A percentile compares a stretch with the other conserved stretches of the same genome.
Conservation (phyloP, 2,329 filamentous ascomycete species). For the Allantophomopsis cytisporea region DNA sequence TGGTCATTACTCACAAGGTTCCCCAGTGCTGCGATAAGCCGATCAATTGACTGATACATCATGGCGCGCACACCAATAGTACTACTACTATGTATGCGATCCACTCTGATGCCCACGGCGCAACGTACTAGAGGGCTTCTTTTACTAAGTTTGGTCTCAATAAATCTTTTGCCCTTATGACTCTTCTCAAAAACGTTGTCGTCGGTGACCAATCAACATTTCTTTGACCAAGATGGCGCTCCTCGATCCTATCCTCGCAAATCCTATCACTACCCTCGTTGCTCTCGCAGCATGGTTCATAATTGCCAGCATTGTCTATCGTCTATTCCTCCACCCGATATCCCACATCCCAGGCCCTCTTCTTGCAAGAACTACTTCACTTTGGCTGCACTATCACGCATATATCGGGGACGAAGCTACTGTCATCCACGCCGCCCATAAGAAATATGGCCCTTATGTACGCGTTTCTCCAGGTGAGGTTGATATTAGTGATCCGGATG, state of each 20-base stretch:
- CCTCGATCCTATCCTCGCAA: neutral
- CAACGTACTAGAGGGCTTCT: too few species aligned
- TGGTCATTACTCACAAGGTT: too few species aligned
- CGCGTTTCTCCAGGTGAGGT: conserved; percentile 20
- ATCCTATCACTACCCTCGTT: neutral
- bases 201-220: too few species aligned
- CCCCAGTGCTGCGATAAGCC: too few species aligned
- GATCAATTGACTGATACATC: too few species aligned
- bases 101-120: too few species aligned
- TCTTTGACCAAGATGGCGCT: neutral
- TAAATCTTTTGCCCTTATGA: too few species aligned
- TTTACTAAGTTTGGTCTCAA: too few species aligned
- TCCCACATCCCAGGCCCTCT: conserved; percentile 23
- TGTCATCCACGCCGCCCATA: conserved; percentile 12
- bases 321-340: conserved; percentile 23
- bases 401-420: conserved; percentile 21
- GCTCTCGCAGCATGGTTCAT: conserved; percentile 3
- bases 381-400: conserved; percentile 21
- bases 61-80: too few species aligned
- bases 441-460: conserved; percentile 18
- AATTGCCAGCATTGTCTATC: conserved; percentile 15
- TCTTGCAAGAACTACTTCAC: conserved; percentile 16
- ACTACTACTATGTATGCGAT: too few species aligned
- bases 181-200: too few species aligned
- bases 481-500: conserved; percentile 17